Percentiles rank a stretch among this genome's conserved stretches.
Evolutionary conservation across 2,329 filamentous ascomycete species (phyloP).

Genomic region (Penicillium crustosum): DNA sequence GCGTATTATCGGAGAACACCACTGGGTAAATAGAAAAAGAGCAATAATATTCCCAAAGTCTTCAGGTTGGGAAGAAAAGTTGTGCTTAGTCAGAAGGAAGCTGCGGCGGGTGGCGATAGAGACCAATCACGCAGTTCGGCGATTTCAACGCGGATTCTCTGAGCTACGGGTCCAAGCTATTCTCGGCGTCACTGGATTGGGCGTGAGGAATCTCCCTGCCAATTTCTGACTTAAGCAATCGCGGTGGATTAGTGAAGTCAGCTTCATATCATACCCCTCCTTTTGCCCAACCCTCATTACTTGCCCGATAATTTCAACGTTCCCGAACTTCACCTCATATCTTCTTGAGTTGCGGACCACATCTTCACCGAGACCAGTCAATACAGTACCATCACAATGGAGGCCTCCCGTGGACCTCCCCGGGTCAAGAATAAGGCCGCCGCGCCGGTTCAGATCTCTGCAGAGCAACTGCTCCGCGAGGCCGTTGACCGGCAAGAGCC

Average conservation of each 20-base stretch:
- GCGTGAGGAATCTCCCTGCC: not conserved
- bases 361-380: not conserved
- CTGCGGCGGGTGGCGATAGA: slow-evolving; percentile 21
- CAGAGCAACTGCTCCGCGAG: slow-evolving; percentile 94
- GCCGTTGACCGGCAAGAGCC: slow-evolving; percentile 95
- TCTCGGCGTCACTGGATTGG: slow-evolving; percentile 4
- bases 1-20: not conserved
- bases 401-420: slow-evolving; percentile 84
- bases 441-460: slow-evolving; percentile 86
- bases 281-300: not conserved
- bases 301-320: not conserved
- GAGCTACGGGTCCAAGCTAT: slow-evolving; percentile 3
- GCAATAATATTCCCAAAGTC: slow-evolving; percentile 6
- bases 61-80: slow-evolving; percentile 7
- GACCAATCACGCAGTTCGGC: slow-evolving; percentile 19
- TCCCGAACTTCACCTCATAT: slow-evolving; percentile 2
- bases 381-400: slow-evolving; percentile 60
- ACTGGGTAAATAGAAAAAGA: not conserved
- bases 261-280: not conserved
- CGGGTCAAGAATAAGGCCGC: slow-evolving; percentile 98
- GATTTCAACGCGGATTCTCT: slow-evolving; percentile 17
- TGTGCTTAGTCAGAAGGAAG: slow-evolving; percentile 23
- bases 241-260: not conserved
- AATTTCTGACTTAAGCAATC: not conserved
- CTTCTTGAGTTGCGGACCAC: not conserved